These are phyloP conservation scores for Candida schatavii DNA, from an alignment of 805 yeast genomes.

Conservation along the genomic window DNA sequence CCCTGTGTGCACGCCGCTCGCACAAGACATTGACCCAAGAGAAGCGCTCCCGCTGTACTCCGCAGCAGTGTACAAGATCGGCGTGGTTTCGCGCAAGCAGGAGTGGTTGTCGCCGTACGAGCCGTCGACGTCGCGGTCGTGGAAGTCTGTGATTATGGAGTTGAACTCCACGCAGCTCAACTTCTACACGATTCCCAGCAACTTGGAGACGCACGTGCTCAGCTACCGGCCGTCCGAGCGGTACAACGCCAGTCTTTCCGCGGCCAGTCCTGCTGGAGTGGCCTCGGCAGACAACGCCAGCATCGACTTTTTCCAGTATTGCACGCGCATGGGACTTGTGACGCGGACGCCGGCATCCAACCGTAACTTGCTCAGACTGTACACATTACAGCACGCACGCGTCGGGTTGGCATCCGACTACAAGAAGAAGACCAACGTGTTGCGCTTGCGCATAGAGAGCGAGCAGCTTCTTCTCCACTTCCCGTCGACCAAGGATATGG, in stretches of 20 bases:
- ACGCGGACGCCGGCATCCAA: slow-evolving; percentile 1
- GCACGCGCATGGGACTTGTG: slow-evolving; percentile 17
- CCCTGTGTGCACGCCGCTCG: slow-evolving; percentile 19
- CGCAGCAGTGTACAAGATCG: slow-evolving; percentile 62
- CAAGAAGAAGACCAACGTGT: slow-evolving; percentile 61
- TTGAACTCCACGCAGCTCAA: slow-evolving; percentile 85
- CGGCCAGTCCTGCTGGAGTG: neutral
- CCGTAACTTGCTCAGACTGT: slow-evolving; percentile 52
- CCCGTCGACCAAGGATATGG: slow-evolving; percentile 58
- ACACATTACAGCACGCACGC: slow-evolving; percentile 78
- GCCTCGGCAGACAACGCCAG: neutral
- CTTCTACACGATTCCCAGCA: slow-evolving; percentile 47
- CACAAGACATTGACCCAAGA: neutral
- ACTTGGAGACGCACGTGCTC: slow-evolving; percentile 23
- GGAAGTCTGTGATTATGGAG: slow-evolving; percentile 70
- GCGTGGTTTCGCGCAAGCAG: slow-evolving; percentile 57
- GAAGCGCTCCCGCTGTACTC: slow-evolving; percentile 57
- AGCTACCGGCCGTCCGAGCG: neutral
- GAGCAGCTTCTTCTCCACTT: slow-evolving; percentile 78
- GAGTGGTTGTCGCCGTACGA: slow-evolving; percentile 83
- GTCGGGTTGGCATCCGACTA: slow-evolving; percentile 87
- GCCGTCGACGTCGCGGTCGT: slow-evolving; percentile 59
- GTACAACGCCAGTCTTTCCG: neutral
- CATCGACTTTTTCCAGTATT: slow-evolving; percentile 24
- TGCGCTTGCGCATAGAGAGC: slow-evolving; percentile 76